Percentiles rank a stretch among this genome's conserved stretches.
Conservation (phyloP, 1,284 basidiomycete species). For the Porodaedalea pini region DNA sequence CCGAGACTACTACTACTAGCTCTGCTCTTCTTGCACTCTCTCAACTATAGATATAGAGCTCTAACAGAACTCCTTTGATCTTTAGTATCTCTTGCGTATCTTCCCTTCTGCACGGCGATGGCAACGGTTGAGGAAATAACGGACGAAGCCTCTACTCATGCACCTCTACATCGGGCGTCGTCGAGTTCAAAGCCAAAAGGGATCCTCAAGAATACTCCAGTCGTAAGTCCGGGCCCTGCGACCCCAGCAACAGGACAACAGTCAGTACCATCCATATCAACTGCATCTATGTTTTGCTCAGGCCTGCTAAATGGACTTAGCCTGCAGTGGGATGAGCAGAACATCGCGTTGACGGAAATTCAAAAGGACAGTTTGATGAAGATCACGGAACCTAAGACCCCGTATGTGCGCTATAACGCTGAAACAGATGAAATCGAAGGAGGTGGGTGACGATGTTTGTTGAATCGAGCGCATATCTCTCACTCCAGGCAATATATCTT, state of each 20-base stretch:
- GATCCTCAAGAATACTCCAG: conserved; percentile 75
- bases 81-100: no score
- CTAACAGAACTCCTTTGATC: no score
- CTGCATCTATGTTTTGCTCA: conserved; percentile 2
- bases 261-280: conserved; percentile 31
- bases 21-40: no score
- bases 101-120: background rate
- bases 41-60: no score
- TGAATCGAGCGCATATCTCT: background rate
- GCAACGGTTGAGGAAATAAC: conserved; percentile 7
- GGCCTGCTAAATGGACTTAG: conserved; percentile 30
- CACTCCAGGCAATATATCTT: conserved; percentile 1
- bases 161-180: conserved; percentile 15
- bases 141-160: conserved; percentile 8
- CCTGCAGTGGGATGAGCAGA: conserved; percentile 90
- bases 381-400: conserved; percentile 96
- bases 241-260: conserved; percentile 41
- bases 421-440: conserved; percentile 80
- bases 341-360: conserved; percentile 85
- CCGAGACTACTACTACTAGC: no score
- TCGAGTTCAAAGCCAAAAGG: conserved; percentile 74
- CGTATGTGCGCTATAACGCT: conserved; percentile 86
- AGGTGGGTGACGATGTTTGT: conserved; percentile 45
- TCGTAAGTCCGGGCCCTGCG: conserved; percentile 34
- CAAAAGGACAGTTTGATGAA: conserved; percentile 94